Base-by-base conservation (phyloP, 2,329 filamentous ascomycete genomes). In the Talaromyces pinophilus region DNA sequence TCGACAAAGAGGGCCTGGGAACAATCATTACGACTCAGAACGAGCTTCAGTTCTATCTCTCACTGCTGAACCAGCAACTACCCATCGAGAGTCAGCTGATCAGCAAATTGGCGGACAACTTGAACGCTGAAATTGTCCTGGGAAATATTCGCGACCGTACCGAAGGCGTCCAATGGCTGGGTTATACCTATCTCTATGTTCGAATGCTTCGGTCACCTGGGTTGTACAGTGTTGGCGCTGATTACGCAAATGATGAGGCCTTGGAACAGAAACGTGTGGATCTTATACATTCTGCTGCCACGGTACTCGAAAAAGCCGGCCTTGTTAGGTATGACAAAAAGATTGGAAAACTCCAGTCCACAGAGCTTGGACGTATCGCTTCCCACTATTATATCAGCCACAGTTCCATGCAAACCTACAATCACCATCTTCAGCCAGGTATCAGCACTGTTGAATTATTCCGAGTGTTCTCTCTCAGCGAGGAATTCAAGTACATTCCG, bases 311-410 rank as follows among this genome's bases (percentile, higher is more conserved):
- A 73, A 95, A 92, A 75, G 92, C 92, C 2, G 93, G 90, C 68
- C 85, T 99, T 7, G 85, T 96, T 78, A 97, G 96, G 74, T 99
- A 99, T 74, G 95, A 99, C 73, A 95, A 96, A 78, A 95, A 95
- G 79, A 89, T 90, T 1, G 95, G 96, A 30, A 91, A 89, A 73
- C 80, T 99, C 38, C 93, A 96, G 78, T 87, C 92, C 3, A 99
- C 95, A 0, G 95, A 99, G 77, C 88, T 99, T 64, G 95, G 96
- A 62, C 90, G 95, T 50, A 96, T 99, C 71, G 91, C 96, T 5
- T 98, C 94, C 15, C 95, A 99, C 78, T 99, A 99, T 83, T 99
- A 99, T 82, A 97, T 99, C 74, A 95, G 93, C 0, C 89, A 97
- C 78, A 92, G 88, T 71, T 98, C 94, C 15, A 99, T 99, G 95